Conservation (phyloP, 208 protist genomes). For the Plasmodiophora brassicae region DNA sequence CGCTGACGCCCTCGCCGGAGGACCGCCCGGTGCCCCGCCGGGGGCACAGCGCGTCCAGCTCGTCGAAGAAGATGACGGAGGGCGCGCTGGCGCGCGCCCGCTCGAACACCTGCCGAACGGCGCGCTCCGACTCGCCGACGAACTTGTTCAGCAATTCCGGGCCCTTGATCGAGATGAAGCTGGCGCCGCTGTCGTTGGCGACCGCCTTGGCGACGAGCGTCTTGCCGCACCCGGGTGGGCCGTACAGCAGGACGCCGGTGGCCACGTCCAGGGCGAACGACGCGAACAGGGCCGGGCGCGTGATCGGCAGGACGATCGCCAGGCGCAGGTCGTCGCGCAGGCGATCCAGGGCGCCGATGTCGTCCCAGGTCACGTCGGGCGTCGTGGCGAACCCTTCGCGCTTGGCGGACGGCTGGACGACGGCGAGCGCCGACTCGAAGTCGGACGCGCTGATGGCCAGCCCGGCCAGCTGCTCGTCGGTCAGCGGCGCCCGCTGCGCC, state of each 20-base stretch:
- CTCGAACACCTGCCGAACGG: slow-evolving; percentile 45
- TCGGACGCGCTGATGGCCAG: slow-evolving; percentile 59
- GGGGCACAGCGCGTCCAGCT: slow-evolving; percentile 52
- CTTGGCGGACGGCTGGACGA: slow-evolving; percentile 91
- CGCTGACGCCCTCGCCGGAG: slow-evolving; percentile 63
- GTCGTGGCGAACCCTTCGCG: slow-evolving; percentile 87
- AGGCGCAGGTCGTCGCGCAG: slow-evolving; percentile 22
- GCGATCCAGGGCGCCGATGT: slow-evolving; percentile 79
- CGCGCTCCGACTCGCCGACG: slow-evolving; percentile 46
- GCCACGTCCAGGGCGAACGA: slow-evolving; percentile 69
- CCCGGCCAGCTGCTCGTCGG: slow-evolving; percentile 45
- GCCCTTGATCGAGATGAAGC: slow-evolving; percentile 98
- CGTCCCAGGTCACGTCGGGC: slow-evolving; percentile 90
- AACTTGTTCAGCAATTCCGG: slow-evolving; percentile 79
- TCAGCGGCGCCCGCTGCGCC: slow-evolving; percentile 41
- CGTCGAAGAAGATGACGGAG: slow-evolving; percentile 56
- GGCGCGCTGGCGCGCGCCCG: slow-evolving; percentile 42
- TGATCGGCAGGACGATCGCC: slow-evolving; percentile 12
- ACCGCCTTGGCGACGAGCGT: slow-evolving; percentile 89
- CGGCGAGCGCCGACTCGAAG: slow-evolving; percentile 69
- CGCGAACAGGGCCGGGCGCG: slow-evolving; percentile 60
- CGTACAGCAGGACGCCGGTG: slow-evolving; percentile 92
- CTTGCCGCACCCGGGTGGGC: slow-evolving; percentile 96
- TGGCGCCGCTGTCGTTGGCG: slow-evolving; percentile 84
- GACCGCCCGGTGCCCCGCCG: slow-evolving; percentile 10